Conservation (phyloP, 306 rosid species). For the Medicago lupulina region DNA sequence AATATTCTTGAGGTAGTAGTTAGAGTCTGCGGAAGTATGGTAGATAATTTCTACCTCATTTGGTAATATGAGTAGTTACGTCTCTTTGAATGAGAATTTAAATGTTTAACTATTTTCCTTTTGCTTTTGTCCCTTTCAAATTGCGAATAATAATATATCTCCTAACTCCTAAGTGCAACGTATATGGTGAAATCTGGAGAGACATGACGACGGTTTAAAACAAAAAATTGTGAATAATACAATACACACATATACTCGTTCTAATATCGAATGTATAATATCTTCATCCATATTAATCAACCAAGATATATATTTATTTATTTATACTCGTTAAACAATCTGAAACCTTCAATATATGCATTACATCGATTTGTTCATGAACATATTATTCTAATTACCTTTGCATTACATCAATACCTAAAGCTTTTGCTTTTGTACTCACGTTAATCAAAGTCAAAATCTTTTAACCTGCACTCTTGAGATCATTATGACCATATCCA, state of each 20-base stretch:
- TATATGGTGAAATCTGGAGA: no score
- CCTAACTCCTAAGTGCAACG: no score
- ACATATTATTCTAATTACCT: neutral
- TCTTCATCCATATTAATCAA: neutral
- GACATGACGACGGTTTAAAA: no score
- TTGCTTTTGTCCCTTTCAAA: neutral
- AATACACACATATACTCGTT: no score
- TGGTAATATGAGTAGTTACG: neutral
- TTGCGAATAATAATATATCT: neutral
- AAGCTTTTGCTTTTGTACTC: neutral
- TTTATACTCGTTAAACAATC: neutral
- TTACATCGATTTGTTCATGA: neutral
- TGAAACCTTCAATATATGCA: neutral
- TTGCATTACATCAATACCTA: neutral
- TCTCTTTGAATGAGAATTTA: neutral
- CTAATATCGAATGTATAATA: neutral
- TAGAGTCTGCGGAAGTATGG: neutral
- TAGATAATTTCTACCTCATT: neutral
- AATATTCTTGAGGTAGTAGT: neutral
- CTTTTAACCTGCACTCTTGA: neutral
- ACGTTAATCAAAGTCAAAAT: slow-evolving; percentile 30
- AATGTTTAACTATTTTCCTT: neutral
- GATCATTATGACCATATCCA: slow-evolving; percentile 28
- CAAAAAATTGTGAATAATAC: no score
- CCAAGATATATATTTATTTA: no score